Base-by-base conservation (phyloP, 257 asterid species). In the Anisodus acutangulus region DNA sequence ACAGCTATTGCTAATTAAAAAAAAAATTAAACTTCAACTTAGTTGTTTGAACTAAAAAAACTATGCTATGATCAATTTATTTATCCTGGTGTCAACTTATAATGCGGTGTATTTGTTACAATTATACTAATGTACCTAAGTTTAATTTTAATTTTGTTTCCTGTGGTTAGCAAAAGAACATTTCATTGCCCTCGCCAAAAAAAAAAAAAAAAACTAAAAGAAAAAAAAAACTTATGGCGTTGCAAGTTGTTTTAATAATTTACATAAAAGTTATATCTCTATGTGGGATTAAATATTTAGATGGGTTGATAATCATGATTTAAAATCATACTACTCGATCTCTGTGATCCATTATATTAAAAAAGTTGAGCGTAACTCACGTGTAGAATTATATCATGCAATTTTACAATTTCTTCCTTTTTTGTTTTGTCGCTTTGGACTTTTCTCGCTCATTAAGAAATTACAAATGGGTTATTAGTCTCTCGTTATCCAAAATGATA, bases 31-130 rank as follows among this genome's bases (percentile, higher is more conserved):
- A 13, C 19, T 5, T 49, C 45, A 49, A 49, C 13, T 11, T 22
- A 22, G 45, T 74, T 74, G 41, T 49, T 74, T 49, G 60, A 74
- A 74, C 58, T 74, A 12, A 74, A 22, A 11, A 74, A 11, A 49
- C 8, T 64, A 67, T 37, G 5, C 35, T n/a, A 45, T 45, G 45
- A 11, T 10, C 12, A 22, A 74, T 49, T 49, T 26, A 49, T 22
- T 47, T 9, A 49, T 74, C 37, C 22, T 19, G 81, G 19, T 16
- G 43, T 74, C 41, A 19, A 74, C 62, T 74, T 49, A 41, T 72
- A 11, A 72, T 10, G 55, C 47, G 8, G 17, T 43, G 57, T 71
- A 10, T 45, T 43, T 72, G 79, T 72, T 47, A 47, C 19, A 1
- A 22, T 43, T 71, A 37, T 4, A 71, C 57, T 71, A 41, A 41